phyloP scores from a whole-genome alignment of 2,329 filamentous ascomycete species.

The Hypoxylon sp. region DNA sequence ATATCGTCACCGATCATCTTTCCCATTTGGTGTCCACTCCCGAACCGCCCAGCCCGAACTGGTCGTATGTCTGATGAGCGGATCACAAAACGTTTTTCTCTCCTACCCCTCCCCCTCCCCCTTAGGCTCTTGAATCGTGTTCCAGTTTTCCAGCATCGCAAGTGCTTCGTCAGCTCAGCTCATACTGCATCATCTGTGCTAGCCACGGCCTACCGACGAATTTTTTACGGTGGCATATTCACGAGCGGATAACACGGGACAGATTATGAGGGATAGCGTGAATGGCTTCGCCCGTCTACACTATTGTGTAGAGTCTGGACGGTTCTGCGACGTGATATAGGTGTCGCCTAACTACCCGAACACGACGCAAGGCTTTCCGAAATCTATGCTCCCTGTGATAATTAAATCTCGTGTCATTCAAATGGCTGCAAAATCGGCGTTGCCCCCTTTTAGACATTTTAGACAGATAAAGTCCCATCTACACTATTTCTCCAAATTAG shows the following conservation, averaged over 20 bases:
- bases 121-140: slow-evolving; percentile 34
- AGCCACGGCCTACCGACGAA: slow-evolving; percentile 22
- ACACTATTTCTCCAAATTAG: slow-evolving; percentile 21
- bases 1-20: slow-evolving; percentile 42
- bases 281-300: slow-evolving; percentile 28
- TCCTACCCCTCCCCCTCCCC: slow-evolving; percentile 34
- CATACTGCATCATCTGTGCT: slow-evolving; percentile 26
- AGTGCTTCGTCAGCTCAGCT: slow-evolving; percentile 41
- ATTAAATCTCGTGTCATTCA: slow-evolving; percentile 33
- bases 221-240: slow-evolving; percentile 32
- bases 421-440: slow-evolving; percentile 26
- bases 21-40: slow-evolving; percentile 42
- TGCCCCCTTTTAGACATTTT: slow-evolving; percentile 32
- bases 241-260: slow-evolving; percentile 37
- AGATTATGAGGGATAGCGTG: slow-evolving; percentile 32
- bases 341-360: slow-evolving; percentile 35
- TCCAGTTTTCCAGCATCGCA: slow-evolving; percentile 33
- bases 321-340: slow-evolving; percentile 35
- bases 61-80: slow-evolving; percentile 44
- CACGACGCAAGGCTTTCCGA: slow-evolving; percentile 39
- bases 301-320: slow-evolving; percentile 32
- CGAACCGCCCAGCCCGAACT: slow-evolving; percentile 41
- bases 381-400: slow-evolving; percentile 29
- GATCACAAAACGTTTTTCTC: slow-evolving; percentile 39
- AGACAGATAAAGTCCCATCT: slow-evolving; percentile 14